Evolutionary conservation across 768 basidiomycete species (phyloP).

Genomic region (Auriscalpium vulgare): DNA sequence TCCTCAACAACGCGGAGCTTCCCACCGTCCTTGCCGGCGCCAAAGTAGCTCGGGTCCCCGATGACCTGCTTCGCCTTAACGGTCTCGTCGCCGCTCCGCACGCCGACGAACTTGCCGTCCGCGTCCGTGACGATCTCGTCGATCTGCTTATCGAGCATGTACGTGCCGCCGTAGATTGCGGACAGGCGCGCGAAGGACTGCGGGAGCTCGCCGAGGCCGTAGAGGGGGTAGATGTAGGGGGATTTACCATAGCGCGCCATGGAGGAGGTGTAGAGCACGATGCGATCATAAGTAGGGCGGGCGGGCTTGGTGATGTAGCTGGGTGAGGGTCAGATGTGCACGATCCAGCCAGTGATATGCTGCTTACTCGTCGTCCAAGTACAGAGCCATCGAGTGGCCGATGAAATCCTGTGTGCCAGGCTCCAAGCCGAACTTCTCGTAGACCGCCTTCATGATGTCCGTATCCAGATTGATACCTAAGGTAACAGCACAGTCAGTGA

Average conservation of each 20-base stretch:
- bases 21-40: constrained; percentile 62
- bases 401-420: constrained; percentile 98
- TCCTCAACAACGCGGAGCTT: constrained; percentile 88
- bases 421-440: constrained; percentile 95
- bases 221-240: constrained; percentile 98
- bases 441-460: constrained; percentile 89
- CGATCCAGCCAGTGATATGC: not conserved
- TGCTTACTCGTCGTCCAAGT: constrained; percentile 92
- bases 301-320: constrained; percentile 94
- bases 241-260: constrained; percentile 99
- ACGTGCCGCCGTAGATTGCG: constrained; percentile 98
- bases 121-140: constrained; percentile 82
- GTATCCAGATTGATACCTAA: constrained; percentile 82
- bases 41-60: constrained; percentile 97
- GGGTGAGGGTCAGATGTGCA: constrained; percentile 3
- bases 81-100: constrained; percentile 81
- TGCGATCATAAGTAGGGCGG: constrained; percentile 85
- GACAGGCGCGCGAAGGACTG: constrained; percentile 97
- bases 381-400: constrained; percentile 98
- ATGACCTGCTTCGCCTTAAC: constrained; percentile 98
- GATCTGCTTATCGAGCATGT: constrained; percentile 97
- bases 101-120: constrained; percentile 88
- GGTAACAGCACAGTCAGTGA: not conserved
- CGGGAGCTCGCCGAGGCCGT: constrained; percentile 97
- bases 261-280: constrained; percentile 94